phyloP scores from a whole-genome alignment of 1,284 basidiomycete genomes.

The Stygiomarasmius scandens region DNA sequence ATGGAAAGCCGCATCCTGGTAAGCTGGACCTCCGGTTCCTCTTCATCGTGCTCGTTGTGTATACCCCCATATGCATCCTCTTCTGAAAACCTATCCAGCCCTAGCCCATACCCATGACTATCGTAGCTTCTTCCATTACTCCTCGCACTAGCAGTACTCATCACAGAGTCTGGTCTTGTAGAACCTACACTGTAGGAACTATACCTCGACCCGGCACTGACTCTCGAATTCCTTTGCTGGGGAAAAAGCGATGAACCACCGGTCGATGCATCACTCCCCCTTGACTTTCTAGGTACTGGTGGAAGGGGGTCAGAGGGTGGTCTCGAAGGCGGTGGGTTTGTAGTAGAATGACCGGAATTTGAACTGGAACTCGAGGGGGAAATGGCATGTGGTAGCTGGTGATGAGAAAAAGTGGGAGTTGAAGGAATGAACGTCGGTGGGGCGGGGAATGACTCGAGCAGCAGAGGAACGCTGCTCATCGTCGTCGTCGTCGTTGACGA shows the following conservation, averaged over 20 bases:
- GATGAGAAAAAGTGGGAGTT: background rate
- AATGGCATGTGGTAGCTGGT: background rate
- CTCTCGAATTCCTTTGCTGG: background rate
- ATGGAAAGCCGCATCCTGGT: constrained; percentile 7
- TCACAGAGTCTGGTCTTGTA: constrained; percentile 7
- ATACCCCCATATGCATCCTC: constrained; percentile 11
- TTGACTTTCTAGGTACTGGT: constrained; percentile 9
- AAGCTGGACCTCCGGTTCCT: constrained; percentile 4
- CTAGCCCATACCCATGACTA: background rate
- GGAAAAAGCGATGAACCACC: background rate
- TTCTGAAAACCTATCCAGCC: background rate
- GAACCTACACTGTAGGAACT: background rate
- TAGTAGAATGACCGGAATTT: background rate
- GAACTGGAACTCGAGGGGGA: constrained; percentile 5
- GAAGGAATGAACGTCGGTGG: constrained; percentile 11
- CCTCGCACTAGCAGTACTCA: constrained; percentile 7
- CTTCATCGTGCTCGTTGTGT: constrained; percentile 3
- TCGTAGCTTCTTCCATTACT: constrained; percentile 8
- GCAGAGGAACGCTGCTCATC: background rate
- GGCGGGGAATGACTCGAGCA: constrained; percentile 13
- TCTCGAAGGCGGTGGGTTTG: constrained; percentile 9
- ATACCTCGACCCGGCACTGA: constrained; percentile 1
- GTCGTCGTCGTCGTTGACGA: background rate
- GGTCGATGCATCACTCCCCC: background rate
- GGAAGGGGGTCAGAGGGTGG: constrained; percentile 7